Conservation (phyloP, 805 yeast genomes). For the Saturnispora sanitii region DNA sequence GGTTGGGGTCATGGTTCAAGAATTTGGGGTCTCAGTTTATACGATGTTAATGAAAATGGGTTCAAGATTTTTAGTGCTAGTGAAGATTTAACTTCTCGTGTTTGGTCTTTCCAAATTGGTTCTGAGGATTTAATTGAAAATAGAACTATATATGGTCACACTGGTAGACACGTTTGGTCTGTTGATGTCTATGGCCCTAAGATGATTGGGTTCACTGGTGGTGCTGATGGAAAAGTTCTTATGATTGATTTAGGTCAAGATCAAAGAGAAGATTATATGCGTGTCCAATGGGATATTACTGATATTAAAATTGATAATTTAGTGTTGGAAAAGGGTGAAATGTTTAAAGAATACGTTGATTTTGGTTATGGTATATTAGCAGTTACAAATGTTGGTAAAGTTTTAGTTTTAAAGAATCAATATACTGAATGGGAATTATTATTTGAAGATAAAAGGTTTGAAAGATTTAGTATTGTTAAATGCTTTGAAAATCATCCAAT, state of each 20-base stretch:
- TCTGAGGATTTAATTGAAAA: slow-evolving; percentile 30
- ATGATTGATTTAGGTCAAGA: slow-evolving; percentile 41
- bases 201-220: slow-evolving; percentile 67
- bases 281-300: slow-evolving; percentile 23
- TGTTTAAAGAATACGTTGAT: slow-evolving; percentile 50
- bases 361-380: slow-evolving; percentile 37
- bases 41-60: slow-evolving; percentile 18
- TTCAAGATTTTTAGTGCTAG: slow-evolving; percentile 52
- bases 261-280: slow-evolving; percentile 24
- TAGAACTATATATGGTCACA: slow-evolving; percentile 56
- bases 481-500: slow-evolving; percentile 16
- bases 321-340: slow-evolving; percentile 37
- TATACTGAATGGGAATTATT: slow-evolving; percentile 22
- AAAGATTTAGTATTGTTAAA: slow-evolving; percentile 22
- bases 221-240: slow-evolving; percentile 83
- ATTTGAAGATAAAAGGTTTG: slow-evolving; percentile 21
- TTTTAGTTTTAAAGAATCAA: slow-evolving; percentile 28
- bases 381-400: slow-evolving; percentile 51
- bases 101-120: slow-evolving; percentile 48
- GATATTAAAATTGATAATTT: slow-evolving; percentile 27
- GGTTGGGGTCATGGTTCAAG: slow-evolving; percentile 98
- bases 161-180: slow-evolving; percentile 85
- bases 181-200: slow-evolving; percentile 42
- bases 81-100: slow-evolving; percentile 78
- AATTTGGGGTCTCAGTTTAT: slow-evolving; percentile 75